phyloP scores from a whole-genome alignment of 768 basidiomycete species.

The Mycena rosella region DNA sequence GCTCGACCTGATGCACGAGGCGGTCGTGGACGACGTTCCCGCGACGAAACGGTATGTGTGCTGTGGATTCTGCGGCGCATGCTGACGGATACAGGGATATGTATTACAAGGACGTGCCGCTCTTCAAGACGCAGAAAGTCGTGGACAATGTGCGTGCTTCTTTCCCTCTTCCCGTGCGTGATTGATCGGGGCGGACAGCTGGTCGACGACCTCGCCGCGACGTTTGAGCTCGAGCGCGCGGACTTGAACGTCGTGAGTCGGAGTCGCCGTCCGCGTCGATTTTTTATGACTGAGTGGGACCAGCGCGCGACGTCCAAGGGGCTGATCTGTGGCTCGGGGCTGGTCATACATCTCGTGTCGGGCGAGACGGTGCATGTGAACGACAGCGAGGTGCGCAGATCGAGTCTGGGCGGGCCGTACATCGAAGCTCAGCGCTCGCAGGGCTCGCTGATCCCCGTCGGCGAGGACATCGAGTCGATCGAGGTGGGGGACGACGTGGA shows the following conservation, averaged over 20 bases:
- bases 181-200: neutral
- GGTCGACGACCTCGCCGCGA: slow-evolving; percentile 86
- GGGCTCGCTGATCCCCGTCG: slow-evolving; percentile 80
- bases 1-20: slow-evolving; percentile 1
- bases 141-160: slow-evolving; percentile 77
- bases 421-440: neutral
- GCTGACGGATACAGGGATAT: neutral
- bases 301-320: slow-evolving; percentile 95
- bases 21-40: neutral
- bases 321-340: slow-evolving; percentile 77
- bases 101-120: slow-evolving; percentile 80
- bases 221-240: slow-evolving; percentile 76
- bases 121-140: slow-evolving; percentile 83
- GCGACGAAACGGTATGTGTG: neutral
- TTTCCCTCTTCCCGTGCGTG: neutral
- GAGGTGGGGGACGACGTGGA: slow-evolving; percentile 64
- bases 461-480: slow-evolving; percentile 77
- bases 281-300: slow-evolving; percentile 4
- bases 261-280: neutral
- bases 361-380: slow-evolving; percentile 65
- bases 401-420: too few relatives aligned
- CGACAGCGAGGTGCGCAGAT: slow-evolving; percentile 60
- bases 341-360: slow-evolving; percentile 68
- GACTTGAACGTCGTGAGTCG: slow-evolving; percentile 82
- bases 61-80: neutral